These are phyloP conservation scores for Dovyalis caffra DNA, from an alignment of 345 rosid species.

Conservation along the genomic window DNA sequence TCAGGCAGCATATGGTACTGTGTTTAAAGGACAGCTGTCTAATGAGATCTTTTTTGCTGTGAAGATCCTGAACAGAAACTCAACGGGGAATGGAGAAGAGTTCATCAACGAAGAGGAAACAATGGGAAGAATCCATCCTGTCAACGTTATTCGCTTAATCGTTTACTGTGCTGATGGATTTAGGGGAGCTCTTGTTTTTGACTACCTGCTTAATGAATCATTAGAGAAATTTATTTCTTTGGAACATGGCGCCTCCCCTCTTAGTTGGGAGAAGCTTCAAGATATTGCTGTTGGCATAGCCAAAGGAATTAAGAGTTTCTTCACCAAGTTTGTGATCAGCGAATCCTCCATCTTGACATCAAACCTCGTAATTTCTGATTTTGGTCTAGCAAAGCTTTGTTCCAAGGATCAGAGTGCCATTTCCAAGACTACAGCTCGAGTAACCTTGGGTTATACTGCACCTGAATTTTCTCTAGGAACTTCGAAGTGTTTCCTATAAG, in stretches of 20 bases:
- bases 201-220: constrained; percentile 15
- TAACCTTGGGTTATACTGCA: constrained; percentile 27
- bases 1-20: constrained; percentile 25
- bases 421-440: constrained; percentile 27
- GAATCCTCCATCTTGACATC: constrained; percentile 28
- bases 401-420: constrained; percentile 29
- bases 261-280: constrained; percentile 19
- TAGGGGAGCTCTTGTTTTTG: constrained; percentile 25
- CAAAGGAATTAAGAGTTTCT: constrained; percentile 25
- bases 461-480: constrained; percentile 29
- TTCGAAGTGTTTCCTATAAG: constrained; percentile 26
- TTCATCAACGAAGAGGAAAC: constrained; percentile 23
- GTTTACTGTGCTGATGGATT: constrained; percentile 29
- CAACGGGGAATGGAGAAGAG: constrained; percentile 22
- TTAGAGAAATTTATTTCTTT: constrained; percentile 18
- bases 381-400: constrained; percentile 25
- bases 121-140: constrained; percentile 25
- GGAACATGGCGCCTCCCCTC: neutral
- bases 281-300: constrained; percentile 25
- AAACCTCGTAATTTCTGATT: constrained; percentile 27
- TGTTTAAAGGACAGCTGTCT: constrained; percentile 26
- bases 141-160: constrained; percentile 24
- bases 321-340: constrained; percentile 27
- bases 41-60: constrained; percentile 25
- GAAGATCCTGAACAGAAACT: constrained; percentile 19